Evolutionary conservation across 2,329 filamentous ascomycete genomes (phyloP).

Genomic region (Colletotrichum cereale): DNA sequence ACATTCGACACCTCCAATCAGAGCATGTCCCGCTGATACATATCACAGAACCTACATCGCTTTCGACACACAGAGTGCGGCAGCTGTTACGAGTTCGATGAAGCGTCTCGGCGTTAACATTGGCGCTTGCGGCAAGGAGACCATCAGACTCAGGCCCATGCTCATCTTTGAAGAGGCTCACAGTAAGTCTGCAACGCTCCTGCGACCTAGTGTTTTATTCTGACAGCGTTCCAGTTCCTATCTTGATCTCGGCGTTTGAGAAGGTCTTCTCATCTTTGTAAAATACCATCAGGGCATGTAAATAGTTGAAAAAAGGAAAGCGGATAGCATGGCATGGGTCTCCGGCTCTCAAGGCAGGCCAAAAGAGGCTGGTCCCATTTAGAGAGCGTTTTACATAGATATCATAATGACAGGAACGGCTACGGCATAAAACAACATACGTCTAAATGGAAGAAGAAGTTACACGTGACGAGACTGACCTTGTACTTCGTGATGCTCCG

Average conservation of each 20-base stretch:
- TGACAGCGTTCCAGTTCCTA: conserved; percentile 47
- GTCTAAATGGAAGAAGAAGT: not conserved
- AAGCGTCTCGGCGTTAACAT: conserved; percentile 82
- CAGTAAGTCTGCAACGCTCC: conserved; percentile 47
- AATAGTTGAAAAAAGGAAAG: conserved; percentile 2
- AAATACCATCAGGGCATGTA: conserved; percentile 10
- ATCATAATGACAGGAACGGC: conserved; percentile 28
- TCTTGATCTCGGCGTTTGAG: conserved; percentile 83
- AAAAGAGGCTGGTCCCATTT: not conserved
- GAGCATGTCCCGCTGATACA: not conserved
- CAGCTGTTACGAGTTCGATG: conserved; percentile 77
- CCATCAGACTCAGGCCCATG: conserved; percentile 83
- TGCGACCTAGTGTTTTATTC: not conserved
- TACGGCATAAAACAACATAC: not conserved
- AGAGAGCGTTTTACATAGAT: conserved; percentile 11
- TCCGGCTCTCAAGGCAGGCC: not conserved
- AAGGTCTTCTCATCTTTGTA: conserved; percentile 70
- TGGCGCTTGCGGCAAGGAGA: conserved; percentile 77
- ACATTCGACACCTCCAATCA: not conserved
- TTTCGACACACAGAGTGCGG: conserved; percentile 79
- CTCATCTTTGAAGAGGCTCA: conserved; percentile 83
- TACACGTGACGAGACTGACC: too few species aligned
- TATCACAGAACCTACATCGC: conserved; percentile 75
- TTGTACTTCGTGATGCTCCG: too few species aligned
- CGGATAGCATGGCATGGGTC: conserved; percentile 31